Percentiles rank a stretch among this genome's conserved stretches.
Conservation (phyloP, 495 filamentous ascomycete genomes). For the Xylaria nigripes region DNA sequence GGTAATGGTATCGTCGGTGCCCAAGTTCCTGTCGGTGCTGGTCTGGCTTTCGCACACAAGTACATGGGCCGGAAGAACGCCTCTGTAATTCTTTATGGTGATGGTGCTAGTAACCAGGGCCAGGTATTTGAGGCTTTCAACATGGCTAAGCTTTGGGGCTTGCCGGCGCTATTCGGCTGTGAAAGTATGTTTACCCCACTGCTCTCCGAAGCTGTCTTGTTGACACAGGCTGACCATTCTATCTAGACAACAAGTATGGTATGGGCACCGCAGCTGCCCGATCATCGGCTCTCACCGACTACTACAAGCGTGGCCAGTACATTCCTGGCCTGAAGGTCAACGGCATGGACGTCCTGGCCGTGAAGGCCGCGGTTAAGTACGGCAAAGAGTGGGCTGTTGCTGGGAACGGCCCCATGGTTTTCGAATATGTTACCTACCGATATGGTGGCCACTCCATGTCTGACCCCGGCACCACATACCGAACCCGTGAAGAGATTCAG, state of each 20-base stretch:
- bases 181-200: slow-evolving; percentile 62
- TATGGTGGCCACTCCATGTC: slow-evolving; percentile 99
- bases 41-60: slow-evolving; percentile 93
- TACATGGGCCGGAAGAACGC: slow-evolving; percentile 80
- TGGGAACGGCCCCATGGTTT: slow-evolving; percentile 85
- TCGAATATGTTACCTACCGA: slow-evolving; percentile 98
- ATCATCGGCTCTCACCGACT: slow-evolving; percentile 90
- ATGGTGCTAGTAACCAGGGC: slow-evolving; percentile 96
- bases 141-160: slow-evolving; percentile 99
- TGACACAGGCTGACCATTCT: slow-evolving; percentile 4
- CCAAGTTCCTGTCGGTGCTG: slow-evolving; percentile 95
- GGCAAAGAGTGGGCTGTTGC: slow-evolving; percentile 73
- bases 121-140: slow-evolving; percentile 99
- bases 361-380: slow-evolving; percentile 91
- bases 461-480: slow-evolving; percentile 97
- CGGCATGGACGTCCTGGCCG: slow-evolving; percentile 97
- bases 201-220: not conserved
- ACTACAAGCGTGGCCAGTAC: slow-evolving; percentile 99
- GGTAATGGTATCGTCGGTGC: slow-evolving; percentile 99
- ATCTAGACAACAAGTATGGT: slow-evolving; percentile 96
- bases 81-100: slow-evolving; percentile 87
- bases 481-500: slow-evolving; percentile 97
- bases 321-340: slow-evolving; percentile 99
- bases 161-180: slow-evolving; percentile 91
- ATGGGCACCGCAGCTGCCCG: slow-evolving; percentile 97